phyloP scores from a whole-genome alignment of 768 basidiomycete genomes.

The Rhodotorula toruloides region DNA sequence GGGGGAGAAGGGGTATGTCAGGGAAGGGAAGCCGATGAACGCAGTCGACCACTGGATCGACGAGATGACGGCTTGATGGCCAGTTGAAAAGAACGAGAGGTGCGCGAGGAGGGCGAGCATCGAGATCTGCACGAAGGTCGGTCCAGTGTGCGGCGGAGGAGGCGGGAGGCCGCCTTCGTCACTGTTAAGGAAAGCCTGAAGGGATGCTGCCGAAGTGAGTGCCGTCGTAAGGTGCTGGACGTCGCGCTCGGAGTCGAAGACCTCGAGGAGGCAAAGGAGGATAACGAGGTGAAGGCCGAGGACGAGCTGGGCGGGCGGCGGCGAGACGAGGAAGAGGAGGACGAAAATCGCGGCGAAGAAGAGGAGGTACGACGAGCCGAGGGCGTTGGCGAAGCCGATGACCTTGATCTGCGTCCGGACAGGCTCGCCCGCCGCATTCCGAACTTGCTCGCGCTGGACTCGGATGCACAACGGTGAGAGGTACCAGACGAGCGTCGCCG shows the following conservation, averaged over 20 bases:
- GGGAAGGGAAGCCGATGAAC: constrained; percentile 66
- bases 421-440: constrained; percentile 44
- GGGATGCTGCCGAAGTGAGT: constrained; percentile 8
- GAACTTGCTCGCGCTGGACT: constrained; percentile 49
- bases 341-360: constrained; percentile 68
- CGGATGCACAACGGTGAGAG: constrained; percentile 68
- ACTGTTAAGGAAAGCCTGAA: constrained; percentile 26
- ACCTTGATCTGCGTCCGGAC: constrained; percentile 51
- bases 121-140: constrained; percentile 62
- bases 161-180: constrained; percentile 50
- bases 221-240: constrained; percentile 37
- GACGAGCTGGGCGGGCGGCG: constrained; percentile 76
- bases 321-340: constrained; percentile 59
- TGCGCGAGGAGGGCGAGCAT: constrained; percentile 71
- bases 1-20: constrained; percentile 68
- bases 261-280: constrained; percentile 69
- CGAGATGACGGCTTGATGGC: constrained; percentile 82
- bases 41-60: constrained; percentile 94
- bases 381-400: constrained; percentile 82
- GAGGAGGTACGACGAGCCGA: constrained; percentile 77
- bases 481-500: constrained; percentile 65
- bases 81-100: constrained; percentile 76
- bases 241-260: constrained; percentile 75
- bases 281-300: constrained; percentile 62
- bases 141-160: constrained; percentile 42